Evolutionary conservation across 176 grass and related monocot species (phyloP), one percentile per base, ranked within the genome.

Genomic region (Microstegium vimineum): DNA sequence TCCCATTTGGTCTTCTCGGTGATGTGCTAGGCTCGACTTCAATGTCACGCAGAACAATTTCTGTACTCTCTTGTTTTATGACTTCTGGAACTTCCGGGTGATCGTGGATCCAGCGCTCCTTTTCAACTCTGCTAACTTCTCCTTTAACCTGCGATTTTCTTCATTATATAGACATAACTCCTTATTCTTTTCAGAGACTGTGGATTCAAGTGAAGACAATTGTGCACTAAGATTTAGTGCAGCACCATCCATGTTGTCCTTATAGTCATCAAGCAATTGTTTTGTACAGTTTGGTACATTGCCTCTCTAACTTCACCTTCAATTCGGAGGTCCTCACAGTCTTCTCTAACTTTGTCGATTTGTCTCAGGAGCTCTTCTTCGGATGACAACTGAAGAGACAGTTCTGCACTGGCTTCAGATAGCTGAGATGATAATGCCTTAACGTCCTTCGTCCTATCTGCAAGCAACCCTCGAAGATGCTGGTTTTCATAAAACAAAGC

Each of bases 401-500:
- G 84, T 86, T 91, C 86, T 81, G 62, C 75, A 63, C 34, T 83
- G 49, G 86, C 83, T 84, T 89, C 92, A 37, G 92, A 90, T 22
- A 99, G 40, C 62, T 95, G 85, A 65, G 67, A 84, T 40, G 88
- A 94, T 40, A 99, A 83, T 69, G 86, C 59, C 70, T 88, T 91
- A 17, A 95, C 62, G 81, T 95, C 90, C 83, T 98, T 98, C 77
- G 65, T 91, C 41, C 90, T 98, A 81, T 91, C 83, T 47, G 77
- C 71, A 91, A 93, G 80, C 87, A 91, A 87, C 79, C 88, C 86
- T 87, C 85, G 90, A 62, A 95, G 83, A 73, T 79, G 73, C 52
- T 92, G 91, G 67, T 95, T 99, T 45, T 95, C 93, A 31, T 78
- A 87, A 81, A 86, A 91, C 60, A 99, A 75, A 31, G 79, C 93